Conservation (phyloP, 1,284 basidiomycete genomes). For the Vanrija humicola region DNA sequence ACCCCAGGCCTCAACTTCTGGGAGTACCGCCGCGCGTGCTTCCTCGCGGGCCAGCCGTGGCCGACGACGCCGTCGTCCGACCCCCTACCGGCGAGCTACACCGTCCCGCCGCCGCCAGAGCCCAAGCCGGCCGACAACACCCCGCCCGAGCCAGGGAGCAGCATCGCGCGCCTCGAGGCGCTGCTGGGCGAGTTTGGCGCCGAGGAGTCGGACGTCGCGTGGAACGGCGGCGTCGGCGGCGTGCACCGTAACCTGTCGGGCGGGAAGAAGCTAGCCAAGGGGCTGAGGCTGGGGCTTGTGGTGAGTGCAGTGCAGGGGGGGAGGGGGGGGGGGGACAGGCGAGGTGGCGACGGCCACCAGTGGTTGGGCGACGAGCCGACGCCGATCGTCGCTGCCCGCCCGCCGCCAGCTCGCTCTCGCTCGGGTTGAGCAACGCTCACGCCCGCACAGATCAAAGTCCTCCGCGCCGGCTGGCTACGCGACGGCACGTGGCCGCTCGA, state of each 20-base stretch:
- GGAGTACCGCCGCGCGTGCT: slow-evolving; percentile 39
- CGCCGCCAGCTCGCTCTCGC: too few relatives aligned
- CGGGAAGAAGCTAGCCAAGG: slow-evolving; percentile 30
- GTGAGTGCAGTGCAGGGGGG: slow-evolving; percentile 23
- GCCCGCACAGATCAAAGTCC: slow-evolving; percentile 47
- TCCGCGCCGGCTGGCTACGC: slow-evolving; percentile 41
- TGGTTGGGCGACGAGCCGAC: too few relatives aligned
- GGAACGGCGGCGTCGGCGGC: slow-evolving; percentile 37
- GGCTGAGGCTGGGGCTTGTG: slow-evolving; percentile 38
- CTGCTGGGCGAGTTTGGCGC: slow-evolving; percentile 31
- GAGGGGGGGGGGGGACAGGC: too few relatives aligned
- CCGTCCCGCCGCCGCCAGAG: slow-evolving; percentile 18
- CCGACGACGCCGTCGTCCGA: slow-evolving; percentile 6
- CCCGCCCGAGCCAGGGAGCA: background rate
- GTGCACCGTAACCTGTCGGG: slow-evolving; percentile 32
- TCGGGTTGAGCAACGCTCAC: too few relatives aligned
- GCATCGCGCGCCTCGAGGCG: slow-evolving; percentile 30
- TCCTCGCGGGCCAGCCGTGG: slow-evolving; percentile 33
- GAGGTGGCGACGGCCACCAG: too few relatives aligned
- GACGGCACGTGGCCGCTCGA: slow-evolving; percentile 48
- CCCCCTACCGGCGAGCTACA: slow-evolving; percentile 14
- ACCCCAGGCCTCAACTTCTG: slow-evolving; percentile 38
- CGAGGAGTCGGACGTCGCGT: slow-evolving; percentile 32
- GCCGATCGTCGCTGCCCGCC: background rate
- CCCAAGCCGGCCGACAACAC: slow-evolving; percentile 9